phyloP scores from a whole-genome alignment of 1,284 basidiomycete genomes.

The Rhodotorula sp. region DNA sequence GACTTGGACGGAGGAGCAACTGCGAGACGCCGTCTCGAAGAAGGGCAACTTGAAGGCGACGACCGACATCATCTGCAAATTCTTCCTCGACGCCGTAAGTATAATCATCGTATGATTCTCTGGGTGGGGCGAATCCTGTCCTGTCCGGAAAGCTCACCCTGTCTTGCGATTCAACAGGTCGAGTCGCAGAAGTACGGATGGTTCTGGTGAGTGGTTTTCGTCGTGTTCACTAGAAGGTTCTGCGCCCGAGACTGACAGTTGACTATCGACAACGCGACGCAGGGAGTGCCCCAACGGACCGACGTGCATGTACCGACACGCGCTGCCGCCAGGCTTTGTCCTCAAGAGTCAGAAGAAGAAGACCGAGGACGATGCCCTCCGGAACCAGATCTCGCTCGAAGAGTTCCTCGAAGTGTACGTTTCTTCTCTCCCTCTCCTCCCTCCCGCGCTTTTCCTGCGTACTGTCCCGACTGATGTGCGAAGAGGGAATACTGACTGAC shows the following conservation, averaged over 20 bases:
- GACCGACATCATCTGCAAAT: slow-evolving; percentile 62
- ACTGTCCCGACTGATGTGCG: too few species aligned
- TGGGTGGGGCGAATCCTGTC: neutral
- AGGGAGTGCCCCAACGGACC: slow-evolving; percentile 77
- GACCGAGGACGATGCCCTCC: slow-evolving; percentile 65
- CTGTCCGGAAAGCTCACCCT: neutral
- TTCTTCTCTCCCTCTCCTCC: slow-evolving; percentile 2
- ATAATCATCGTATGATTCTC: neutral
- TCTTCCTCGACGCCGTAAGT: slow-evolving; percentile 76
- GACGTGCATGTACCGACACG: slow-evolving; percentile 91
- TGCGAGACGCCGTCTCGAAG: slow-evolving; percentile 78
- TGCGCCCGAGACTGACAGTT: too few species aligned
- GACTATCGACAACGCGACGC: neutral
- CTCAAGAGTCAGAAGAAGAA: slow-evolving; percentile 47
- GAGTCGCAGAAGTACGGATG: slow-evolving; percentile 76
- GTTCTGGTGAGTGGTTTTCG: slow-evolving; percentile 1
- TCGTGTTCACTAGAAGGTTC: neutral
- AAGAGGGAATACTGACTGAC: too few species aligned
- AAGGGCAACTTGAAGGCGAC: slow-evolving; percentile 92
- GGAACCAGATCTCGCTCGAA: slow-evolving; percentile 85
- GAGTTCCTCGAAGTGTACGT: slow-evolving; percentile 98
- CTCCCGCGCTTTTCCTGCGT: neutral
- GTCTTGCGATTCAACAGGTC: slow-evolving; percentile 53
- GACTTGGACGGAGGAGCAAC: slow-evolving; percentile 93
- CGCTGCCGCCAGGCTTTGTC: slow-evolving; percentile 87